Evolutionary conservation across 2,329 filamentous ascomycete species (phyloP), one percentile per base, ranked within the genome.

Genomic region (Didymella pinodella): DNA sequence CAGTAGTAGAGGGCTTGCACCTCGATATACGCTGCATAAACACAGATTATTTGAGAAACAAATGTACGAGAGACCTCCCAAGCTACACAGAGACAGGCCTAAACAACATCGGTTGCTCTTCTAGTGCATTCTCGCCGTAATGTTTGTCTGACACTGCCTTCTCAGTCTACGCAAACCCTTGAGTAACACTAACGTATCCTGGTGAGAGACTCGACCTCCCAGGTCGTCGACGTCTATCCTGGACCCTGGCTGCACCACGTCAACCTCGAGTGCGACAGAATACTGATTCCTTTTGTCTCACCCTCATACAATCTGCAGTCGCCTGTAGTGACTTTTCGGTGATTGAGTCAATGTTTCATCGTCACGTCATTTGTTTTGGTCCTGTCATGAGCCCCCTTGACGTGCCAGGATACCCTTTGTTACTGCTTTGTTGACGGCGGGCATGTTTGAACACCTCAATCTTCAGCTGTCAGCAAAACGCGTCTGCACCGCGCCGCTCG

Each of bases 401-500:
- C 16, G 43, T 43, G 51, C 56, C 45, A 40, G 56, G 50, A 59
- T 50, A 32, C 32, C 7, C 48, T 56, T 38, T 54, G 44, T 55
- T 47, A 38, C 18, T 20, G 20, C 20, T 40, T 56, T 44, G 48
- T 59, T 59, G 44, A 43, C 48, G 43, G 43, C 32, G 51, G 31
- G n/a, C 32, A 25, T 26, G 43, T 25, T 25, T 44, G 22, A n/a
- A 44, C 29, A 10, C 16, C 16, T 12, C 22, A 31, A 28, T 25
- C 8, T 25, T 22, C 51, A 29, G 48, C 36, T 43, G 20, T 50
- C 26, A 28, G 20, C 38, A 41, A 11, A 67, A 65, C 54, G 61
- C 57, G 53, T 55, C 57, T 46, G 59, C 60, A 59, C 62, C 54
- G 54, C 51, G 64, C 51, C 60, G 60, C 57, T 54, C 48, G 58